These are phyloP conservation scores for Trichomonas gallinae DNA, from an alignment of 208 protist genomes.

Conservation along the genomic window DNA sequence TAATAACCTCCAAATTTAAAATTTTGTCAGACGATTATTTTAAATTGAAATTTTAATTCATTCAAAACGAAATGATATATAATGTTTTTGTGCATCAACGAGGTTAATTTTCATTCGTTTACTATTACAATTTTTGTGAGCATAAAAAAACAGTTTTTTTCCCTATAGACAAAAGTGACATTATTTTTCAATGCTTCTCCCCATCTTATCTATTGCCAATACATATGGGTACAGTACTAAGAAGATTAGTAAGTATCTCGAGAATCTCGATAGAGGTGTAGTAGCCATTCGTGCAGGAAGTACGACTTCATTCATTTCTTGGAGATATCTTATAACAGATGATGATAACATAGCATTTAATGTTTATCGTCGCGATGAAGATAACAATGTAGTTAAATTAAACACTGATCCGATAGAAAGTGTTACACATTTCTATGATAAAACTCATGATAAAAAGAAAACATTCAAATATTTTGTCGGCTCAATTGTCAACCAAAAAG, in stretches of 20 bases:
- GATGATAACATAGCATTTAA: background rate
- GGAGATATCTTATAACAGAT: background rate
- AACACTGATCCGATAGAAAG: background rate
- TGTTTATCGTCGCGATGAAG: background rate
- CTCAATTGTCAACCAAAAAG: background rate
- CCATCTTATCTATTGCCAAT: too few species aligned
- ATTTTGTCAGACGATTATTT: too few species aligned
- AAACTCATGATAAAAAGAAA: background rate
- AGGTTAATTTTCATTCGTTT: too few species aligned
- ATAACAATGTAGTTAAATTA: background rate
- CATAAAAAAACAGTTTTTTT: too few species aligned
- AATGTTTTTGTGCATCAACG: too few species aligned
- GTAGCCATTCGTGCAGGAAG: background rate
- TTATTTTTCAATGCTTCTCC: too few species aligned
- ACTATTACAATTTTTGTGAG: too few species aligned
- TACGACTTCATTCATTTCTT: background rate
- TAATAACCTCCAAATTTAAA: too few species aligned
- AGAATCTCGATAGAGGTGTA: background rate
- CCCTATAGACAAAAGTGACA: too few species aligned
- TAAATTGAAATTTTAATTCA: too few species aligned
- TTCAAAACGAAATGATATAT: too few species aligned
- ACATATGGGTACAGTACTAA: background rate
- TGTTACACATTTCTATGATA: background rate
- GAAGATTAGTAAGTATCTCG: background rate
- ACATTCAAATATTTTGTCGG: background rate